These are phyloP conservation scores for Globisporangium recalcitrans DNA, from an alignment of 352 stramenopile genomes.

Conservation along the genomic window DNA sequence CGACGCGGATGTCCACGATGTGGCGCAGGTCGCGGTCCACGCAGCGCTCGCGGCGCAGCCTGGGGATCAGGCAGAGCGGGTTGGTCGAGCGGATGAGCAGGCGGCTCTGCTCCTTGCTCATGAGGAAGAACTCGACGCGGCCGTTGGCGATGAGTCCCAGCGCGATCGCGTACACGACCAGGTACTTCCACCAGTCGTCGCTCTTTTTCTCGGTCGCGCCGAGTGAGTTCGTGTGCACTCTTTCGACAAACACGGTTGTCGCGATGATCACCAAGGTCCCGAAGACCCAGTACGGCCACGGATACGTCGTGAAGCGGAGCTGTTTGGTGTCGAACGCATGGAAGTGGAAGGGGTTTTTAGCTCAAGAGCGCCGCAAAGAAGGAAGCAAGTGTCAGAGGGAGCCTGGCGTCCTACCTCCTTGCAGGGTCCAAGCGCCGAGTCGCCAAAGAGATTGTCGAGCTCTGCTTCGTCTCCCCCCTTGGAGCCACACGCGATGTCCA, in stretches of 20 bases:
- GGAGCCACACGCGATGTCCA: neutral
- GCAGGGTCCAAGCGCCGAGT: constrained; percentile 10
- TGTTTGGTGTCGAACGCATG: too few species aligned
- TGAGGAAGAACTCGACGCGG: constrained; percentile 54
- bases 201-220: constrained; percentile 7
- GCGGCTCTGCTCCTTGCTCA: constrained; percentile 38
- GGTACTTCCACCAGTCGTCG: constrained; percentile 63
- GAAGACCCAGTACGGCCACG: constrained; percentile 55
- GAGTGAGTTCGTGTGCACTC: constrained; percentile 32
- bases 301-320: constrained; percentile 55
- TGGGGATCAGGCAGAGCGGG: constrained; percentile 35
- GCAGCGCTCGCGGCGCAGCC: constrained; percentile 29
- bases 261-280: constrained; percentile 43
- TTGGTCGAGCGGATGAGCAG: constrained; percentile 48
- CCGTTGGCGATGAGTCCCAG: constrained; percentile 43
- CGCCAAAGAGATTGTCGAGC: constrained; percentile 27
- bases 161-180: constrained; percentile 50
- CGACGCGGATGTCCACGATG: constrained; percentile 60
- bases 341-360: neutral
- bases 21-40: constrained; percentile 46
- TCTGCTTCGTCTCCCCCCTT: constrained; percentile 17
- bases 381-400: neutral
- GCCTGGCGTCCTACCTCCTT: constrained; percentile 10
- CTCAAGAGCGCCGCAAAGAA: neutral
- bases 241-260: constrained; percentile 53